phyloP scores from a whole-genome alignment of 345 rosid species.

The Eucalyptus marginata region DNA sequence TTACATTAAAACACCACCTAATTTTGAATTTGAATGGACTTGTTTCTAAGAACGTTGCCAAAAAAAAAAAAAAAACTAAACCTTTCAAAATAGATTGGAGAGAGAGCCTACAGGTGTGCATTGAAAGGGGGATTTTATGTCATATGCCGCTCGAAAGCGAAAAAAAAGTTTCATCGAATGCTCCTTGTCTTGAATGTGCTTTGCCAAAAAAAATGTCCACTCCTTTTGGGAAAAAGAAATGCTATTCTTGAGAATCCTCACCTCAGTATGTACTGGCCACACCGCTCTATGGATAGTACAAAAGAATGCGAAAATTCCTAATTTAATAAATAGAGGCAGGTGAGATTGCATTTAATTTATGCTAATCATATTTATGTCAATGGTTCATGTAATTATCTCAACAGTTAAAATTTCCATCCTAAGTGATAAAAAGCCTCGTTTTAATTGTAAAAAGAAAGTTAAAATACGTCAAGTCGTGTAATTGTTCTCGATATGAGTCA shows the following conservation, averaged over 20 bases:
- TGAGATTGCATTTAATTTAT: not conserved
- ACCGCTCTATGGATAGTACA: not conserved
- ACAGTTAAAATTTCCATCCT: not conserved
- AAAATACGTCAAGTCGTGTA: no score
- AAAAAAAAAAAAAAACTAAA: not conserved
- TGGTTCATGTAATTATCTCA: not conserved
- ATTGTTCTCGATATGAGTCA: not conserved
- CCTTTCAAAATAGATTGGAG: not conserved
- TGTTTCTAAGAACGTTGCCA: not conserved
- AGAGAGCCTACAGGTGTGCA: no score
- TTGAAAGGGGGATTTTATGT: no score
- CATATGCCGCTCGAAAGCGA: no score
- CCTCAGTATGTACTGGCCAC: not conserved
- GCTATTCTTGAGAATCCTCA: not conserved
- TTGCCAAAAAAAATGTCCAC: not conserved
- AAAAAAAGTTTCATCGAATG: not conserved
- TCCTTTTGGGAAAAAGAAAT: not conserved
- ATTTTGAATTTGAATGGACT: not conserved
- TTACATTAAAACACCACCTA: not conserved
- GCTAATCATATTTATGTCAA: not conserved
- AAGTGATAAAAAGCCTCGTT: not conserved
- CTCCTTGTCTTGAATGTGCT: not conserved
- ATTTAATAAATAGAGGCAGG: not conserved
- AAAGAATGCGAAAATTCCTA: not conserved
- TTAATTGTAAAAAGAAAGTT: not conserved